These are phyloP conservation scores for Purshia tridentata DNA, from an alignment of 306 rosid species.

Conservation along the genomic window DNA sequence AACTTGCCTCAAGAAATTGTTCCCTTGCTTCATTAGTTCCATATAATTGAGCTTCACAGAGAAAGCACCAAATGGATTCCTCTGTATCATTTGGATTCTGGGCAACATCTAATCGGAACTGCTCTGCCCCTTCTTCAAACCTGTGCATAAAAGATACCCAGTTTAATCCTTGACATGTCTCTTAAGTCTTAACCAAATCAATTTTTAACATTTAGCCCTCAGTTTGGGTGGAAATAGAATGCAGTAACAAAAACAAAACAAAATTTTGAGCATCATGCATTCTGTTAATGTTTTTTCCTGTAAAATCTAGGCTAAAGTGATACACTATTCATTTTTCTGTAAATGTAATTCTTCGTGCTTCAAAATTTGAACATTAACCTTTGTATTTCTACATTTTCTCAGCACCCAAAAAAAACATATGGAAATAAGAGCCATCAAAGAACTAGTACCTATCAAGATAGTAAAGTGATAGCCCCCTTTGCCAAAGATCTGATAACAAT, in stretches of 20 bases:
- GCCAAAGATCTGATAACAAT: constrained; percentile 87
- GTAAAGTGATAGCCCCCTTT: constrained; percentile 88
- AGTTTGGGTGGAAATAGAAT: neutral
- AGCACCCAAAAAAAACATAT: constrained; percentile 2
- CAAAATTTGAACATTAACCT: neutral
- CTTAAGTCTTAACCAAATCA: neutral
- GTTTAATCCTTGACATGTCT: constrained; percentile 2
- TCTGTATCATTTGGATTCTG: constrained; percentile 94
- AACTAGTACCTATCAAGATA: constrained; percentile 61
- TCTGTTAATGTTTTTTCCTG: neutral
- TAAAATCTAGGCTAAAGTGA: neutral
- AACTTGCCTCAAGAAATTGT: constrained; percentile 72
- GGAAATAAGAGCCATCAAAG: constrained; percentile 7
- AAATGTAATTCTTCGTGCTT: neutral
- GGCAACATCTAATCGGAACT: constrained; percentile 88
- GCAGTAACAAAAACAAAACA: neutral
- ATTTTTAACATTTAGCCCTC: neutral
- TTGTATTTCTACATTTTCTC: neutral
- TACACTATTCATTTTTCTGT: neutral
- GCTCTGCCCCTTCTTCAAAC: constrained; percentile 89
- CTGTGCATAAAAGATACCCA: constrained; percentile 33
- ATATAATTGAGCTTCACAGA: constrained; percentile 84
- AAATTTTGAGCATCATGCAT: neutral
- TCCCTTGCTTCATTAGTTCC: constrained; percentile 78
- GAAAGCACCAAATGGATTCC: constrained; percentile 94